A percentile compares a stretch with the other conserved stretches of the same genome.
These are phyloP conservation scores for Chlorophyllum brunneum DNA, from an alignment of 768 basidiomycete species.

Conservation along the genomic window DNA sequence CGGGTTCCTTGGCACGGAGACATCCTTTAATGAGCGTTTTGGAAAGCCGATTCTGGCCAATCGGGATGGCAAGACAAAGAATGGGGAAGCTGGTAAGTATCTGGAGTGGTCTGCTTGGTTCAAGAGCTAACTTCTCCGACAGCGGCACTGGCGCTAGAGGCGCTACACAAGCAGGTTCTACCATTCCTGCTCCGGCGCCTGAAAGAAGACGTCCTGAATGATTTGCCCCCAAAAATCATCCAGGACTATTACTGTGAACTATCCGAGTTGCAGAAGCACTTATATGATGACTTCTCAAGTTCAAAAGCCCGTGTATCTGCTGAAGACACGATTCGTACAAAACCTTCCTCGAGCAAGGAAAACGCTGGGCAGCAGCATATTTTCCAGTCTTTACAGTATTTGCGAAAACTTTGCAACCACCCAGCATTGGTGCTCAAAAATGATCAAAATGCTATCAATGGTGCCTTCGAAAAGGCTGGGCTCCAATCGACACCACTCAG, in stretches of 20 bases:
- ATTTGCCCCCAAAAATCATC: conserved; percentile 98
- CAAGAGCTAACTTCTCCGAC: conserved; percentile 1
- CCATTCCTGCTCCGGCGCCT: conserved; percentile 94
- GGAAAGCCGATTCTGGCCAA: conserved; percentile 94
- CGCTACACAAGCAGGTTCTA: conserved; percentile 97
- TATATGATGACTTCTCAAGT: conserved; percentile 92
- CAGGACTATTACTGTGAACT: conserved; percentile 99
- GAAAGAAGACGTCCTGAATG: conserved; percentile 95
- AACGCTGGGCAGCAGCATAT: conserved; percentile 73
- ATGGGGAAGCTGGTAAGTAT: conserved; percentile 83
- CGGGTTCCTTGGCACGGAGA: conserved; percentile 94
- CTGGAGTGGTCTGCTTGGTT: neutral
- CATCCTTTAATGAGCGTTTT: conserved; percentile 92
- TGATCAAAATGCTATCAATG: conserved; percentile 51
- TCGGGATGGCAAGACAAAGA: conserved; percentile 93
- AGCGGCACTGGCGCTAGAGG: conserved; percentile 94
- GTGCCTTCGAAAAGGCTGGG: conserved; percentile 55
- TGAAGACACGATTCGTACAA: conserved; percentile 58
- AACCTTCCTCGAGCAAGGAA: conserved; percentile 32
- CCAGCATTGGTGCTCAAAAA: conserved; percentile 88
- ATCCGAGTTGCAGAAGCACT: conserved; percentile 86
- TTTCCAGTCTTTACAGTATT: conserved; percentile 95
- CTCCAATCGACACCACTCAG: conserved; percentile 44
- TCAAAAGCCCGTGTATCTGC: conserved; percentile 66
- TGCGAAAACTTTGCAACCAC: conserved; percentile 97